Base-by-base conservation (phyloP, 129 eudicot genomes). In the Artemisia annua region DNA sequence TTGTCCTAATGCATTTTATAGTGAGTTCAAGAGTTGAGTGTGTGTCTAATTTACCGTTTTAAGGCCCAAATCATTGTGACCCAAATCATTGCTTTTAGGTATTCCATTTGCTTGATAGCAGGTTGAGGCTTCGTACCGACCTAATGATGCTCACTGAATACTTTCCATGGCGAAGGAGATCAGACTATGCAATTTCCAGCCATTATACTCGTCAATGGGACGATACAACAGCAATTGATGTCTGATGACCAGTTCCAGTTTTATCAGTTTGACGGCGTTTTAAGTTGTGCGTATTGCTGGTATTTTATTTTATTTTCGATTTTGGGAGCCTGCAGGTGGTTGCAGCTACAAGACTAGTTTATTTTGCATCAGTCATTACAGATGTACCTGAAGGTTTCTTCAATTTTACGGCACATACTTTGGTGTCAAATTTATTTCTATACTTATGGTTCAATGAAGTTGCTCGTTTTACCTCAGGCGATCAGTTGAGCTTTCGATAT, bases 371-470 rank as follows among this genome's bases (percentile, higher is more conserved):
- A 51, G 16, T 55, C 13, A 48, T 67, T 79, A 79, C 84, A 93
- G 98, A 87, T 87, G 98, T 93, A 11, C 98, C 98, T 35, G 98
- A 93, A 85, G 98, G 98, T 43, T 93, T 96, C 14, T 84, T 93
- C 55, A 93, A 89, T 52, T 76, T 93, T 63, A 86, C 26, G 98
- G 96, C 96, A 28, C 98, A 93, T 77, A 87, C 98, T 35, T 87
- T 95, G 28, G 87, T 89, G 96, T 89, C 98, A 10, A 93, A 93
- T 73, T 75, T 93, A 72, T 93, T 93, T 83, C 85, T 96, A 16
- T 89, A 96, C 75, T 91, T 93, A 66, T 93, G 98, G 98, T 93
- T 93, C 78, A 93, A 93, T 75, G 95, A 93, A 84, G 98, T 93
- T 82, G 92, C 89, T 67, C 92, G 92, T 13, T 92, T 92, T 75